Conservation (phyloP, 1,284 basidiomycete species). For the Sanguinoderma infundibulare region DNA sequence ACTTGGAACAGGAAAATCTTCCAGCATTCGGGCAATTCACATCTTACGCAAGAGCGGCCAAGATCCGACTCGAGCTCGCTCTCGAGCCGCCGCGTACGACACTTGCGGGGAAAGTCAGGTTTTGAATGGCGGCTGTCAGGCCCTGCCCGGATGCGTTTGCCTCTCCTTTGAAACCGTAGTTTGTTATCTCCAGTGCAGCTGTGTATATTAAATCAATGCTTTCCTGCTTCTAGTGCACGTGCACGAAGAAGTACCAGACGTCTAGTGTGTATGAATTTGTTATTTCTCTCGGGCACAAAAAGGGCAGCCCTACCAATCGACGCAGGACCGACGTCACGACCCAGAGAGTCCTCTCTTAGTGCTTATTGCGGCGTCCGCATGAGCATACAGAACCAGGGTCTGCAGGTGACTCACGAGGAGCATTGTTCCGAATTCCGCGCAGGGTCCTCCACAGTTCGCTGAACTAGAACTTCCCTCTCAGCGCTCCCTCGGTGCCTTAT, state of each 20-base stretch:
- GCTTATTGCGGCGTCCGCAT: not conserved
- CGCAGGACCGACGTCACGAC: not conserved
- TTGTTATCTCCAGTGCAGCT: not conserved
- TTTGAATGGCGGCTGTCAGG: not conserved
- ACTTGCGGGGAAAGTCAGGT: not conserved
- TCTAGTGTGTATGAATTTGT: not conserved
- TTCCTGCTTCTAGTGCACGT: not conserved
- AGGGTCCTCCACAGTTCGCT: constrained; percentile 3
- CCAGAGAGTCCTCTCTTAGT: not conserved
- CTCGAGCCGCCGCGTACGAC: not conserved
- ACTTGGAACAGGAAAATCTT: not conserved
- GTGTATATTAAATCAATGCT: not conserved
- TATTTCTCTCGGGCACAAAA: not conserved
- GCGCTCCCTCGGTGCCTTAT: not conserved
- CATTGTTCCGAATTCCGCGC: not conserved
- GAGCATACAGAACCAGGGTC: not conserved
- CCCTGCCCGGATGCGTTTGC: not conserved
- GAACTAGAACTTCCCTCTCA: constrained; percentile 9
- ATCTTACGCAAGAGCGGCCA: not conserved
- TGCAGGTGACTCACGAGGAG: too few species aligned
- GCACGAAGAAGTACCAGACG: not conserved
- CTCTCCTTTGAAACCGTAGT: not conserved
- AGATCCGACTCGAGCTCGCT: not conserved
- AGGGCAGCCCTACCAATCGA: not conserved
- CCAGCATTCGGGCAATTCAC: not conserved